Percentiles rank a stretch among this genome's conserved stretches.
These are phyloP conservation scores for Nannizziopsis barbatae DNA, from an alignment of 2,329 filamentous ascomycete genomes.

Conservation along the genomic window DNA sequence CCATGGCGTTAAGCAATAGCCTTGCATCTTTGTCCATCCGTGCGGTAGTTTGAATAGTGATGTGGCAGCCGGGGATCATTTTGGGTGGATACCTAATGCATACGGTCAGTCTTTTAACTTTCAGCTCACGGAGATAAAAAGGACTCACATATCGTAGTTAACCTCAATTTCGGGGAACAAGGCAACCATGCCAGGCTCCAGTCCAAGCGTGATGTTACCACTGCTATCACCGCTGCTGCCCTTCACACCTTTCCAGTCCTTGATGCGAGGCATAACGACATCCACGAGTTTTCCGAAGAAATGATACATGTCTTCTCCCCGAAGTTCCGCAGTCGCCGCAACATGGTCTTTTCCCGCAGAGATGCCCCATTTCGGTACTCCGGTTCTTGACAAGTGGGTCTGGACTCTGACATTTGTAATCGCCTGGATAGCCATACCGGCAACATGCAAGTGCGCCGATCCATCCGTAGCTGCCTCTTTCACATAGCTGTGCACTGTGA, in stretches of 20 bases:
- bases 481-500: slow-evolving; percentile 68
- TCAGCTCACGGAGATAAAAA: background rate
- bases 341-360: slow-evolving; percentile 55
- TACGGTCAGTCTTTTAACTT: slow-evolving; percentile 2
- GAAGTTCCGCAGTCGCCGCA: slow-evolving; percentile 65
- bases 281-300: slow-evolving; percentile 86
- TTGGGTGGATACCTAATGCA: slow-evolving; percentile 49
- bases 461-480: slow-evolving; percentile 58
- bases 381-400: slow-evolving; percentile 57
- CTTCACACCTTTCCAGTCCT: slow-evolving; percentile 81
- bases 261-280: slow-evolving; percentile 85
- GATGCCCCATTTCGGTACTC: slow-evolving; percentile 65
- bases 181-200: slow-evolving; percentile 62
- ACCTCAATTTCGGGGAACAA: slow-evolving; percentile 89
- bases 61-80: slow-evolving; percentile 76
- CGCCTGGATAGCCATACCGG: slow-evolving; percentile 70
- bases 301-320: slow-evolving; percentile 72
- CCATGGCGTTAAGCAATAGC: slow-evolving; percentile 59
- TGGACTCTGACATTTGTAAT: slow-evolving; percentile 67
- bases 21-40: slow-evolving; percentile 76
- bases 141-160: slow-evolving; percentile 76
- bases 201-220: slow-evolving; percentile 76
- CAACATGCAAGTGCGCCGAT: slow-evolving; percentile 66
- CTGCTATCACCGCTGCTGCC: slow-evolving; percentile 70
- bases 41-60: slow-evolving; percentile 74